A percentile compares a stretch with the other conserved stretches of the same genome.
Evolutionary conservation across 2,329 filamentous ascomycete species (phyloP).

Genomic region (Kalaharituber pfeilii): DNA sequence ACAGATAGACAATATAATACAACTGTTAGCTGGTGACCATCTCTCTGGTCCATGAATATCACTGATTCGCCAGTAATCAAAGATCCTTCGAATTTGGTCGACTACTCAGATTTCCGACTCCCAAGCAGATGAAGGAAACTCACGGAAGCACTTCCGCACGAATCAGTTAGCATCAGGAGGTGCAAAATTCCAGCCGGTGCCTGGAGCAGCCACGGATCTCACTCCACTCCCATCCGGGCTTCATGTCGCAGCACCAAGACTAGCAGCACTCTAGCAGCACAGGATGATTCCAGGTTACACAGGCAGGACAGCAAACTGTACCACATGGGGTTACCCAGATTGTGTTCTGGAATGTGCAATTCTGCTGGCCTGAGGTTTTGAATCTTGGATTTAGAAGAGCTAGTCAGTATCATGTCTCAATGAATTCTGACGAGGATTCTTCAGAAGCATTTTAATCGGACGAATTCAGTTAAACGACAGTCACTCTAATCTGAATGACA

Average conservation of each 20-base stretch:
- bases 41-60: no score
- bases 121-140: background rate
- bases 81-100: background rate
- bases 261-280: no score
- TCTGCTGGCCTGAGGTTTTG: background rate
- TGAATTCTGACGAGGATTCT: background rate
- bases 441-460: background rate
- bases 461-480: background rate
- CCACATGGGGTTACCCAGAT: conserved; percentile 78
- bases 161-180: background rate
- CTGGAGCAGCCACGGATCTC: conserved; percentile 27
- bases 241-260: conserved; percentile 60
- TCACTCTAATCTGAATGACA: background rate
- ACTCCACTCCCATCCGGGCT: conserved; percentile 67
- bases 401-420: background rate
- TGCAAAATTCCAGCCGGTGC: background rate
- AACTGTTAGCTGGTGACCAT: no score
- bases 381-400: background rate
- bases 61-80: no score
- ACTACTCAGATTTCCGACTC: background rate
- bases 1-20: no score
- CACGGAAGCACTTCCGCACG: background rate
- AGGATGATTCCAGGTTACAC: conserved; percentile 71
- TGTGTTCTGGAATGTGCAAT: conserved; percentile 60
- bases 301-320: conserved; percentile 60